phyloP scores from a whole-genome alignment of 176 grass and related monocot genomes.

The Pharus latifolius region DNA sequence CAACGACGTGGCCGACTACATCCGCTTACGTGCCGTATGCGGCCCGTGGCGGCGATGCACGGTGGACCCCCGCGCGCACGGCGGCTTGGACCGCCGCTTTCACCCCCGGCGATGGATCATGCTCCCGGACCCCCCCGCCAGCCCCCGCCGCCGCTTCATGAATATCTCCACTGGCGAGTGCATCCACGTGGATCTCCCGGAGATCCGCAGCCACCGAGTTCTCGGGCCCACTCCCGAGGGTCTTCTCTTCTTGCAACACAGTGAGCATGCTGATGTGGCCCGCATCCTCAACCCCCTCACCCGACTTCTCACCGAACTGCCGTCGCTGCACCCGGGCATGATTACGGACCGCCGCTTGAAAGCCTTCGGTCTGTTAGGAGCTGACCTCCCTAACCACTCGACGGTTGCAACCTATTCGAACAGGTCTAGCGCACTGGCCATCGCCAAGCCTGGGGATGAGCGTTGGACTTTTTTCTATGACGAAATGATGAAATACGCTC shows the following conservation, averaged over 20 bases:
- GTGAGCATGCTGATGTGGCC: background rate
- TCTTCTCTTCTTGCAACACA: background rate
- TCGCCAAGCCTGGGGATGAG: background rate
- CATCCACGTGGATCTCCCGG: background rate
- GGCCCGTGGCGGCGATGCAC: no score
- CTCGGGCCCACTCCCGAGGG: background rate
- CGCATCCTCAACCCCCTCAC: background rate
- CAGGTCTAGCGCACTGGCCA: rapidly evolving
- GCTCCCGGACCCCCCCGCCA: no score
- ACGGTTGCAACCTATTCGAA: background rate
- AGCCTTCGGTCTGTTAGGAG: background rate
- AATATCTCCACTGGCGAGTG: background rate
- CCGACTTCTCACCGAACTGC: background rate
- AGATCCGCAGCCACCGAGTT: background rate
- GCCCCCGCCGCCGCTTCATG: no score
- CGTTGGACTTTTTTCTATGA: no score
- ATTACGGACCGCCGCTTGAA: no score
- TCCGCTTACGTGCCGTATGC: no score
- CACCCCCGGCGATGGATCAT: no score
- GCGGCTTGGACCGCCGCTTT: no score
- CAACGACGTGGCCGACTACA: no score
- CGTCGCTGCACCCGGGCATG: no score
- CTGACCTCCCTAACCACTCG: background rate
- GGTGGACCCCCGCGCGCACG: no score
- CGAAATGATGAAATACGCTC: no score